Conservation (phyloP, 257 asterid species). For the Rauvolfia tetraphylla region DNA sequence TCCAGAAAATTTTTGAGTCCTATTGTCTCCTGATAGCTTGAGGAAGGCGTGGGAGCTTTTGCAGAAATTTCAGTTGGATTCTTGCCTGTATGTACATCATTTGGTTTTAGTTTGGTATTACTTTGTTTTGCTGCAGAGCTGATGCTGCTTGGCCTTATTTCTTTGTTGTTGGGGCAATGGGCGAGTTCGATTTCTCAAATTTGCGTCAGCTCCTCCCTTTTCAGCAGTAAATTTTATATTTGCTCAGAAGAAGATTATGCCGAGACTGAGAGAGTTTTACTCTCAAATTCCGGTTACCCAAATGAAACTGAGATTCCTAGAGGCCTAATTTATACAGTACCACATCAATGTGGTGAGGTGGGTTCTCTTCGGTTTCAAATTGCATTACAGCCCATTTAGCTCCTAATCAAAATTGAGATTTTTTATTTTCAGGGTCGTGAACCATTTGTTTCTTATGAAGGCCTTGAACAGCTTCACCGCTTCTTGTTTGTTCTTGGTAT, state of each 20-base stretch:
- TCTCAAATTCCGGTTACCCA: constrained; percentile 21
- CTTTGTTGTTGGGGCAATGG: constrained; percentile 86
- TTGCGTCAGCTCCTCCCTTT: constrained; percentile 75
- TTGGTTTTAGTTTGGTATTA: not conserved
- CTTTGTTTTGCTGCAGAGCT: constrained; percentile 44
- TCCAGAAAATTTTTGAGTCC: not conserved
- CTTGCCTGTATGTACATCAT: not conserved
- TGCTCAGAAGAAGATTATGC: constrained; percentile 67
- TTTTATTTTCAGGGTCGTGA: constrained; percentile 59
- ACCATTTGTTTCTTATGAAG: constrained; percentile 86
- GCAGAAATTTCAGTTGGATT: not conserved
- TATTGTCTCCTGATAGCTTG: not conserved
- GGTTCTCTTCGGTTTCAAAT: not conserved
- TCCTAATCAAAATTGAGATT: not conserved
- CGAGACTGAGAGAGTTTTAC: constrained; percentile 26
- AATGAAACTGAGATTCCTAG: constrained; percentile 47
- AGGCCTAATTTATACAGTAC: constrained; percentile 24
- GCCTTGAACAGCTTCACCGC: constrained; percentile 81
- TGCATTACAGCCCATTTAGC: not conserved
- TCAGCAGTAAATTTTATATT: constrained; percentile 65
- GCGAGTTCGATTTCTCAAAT: constrained; percentile 75
- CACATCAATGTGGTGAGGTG: constrained; percentile 77
- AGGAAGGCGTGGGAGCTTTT: not conserved
- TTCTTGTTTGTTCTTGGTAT: constrained; percentile 87
- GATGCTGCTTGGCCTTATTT: constrained; percentile 90